Base-by-base conservation (phyloP, 169 alveolate species). In the Plasmodium relictum region DNA sequence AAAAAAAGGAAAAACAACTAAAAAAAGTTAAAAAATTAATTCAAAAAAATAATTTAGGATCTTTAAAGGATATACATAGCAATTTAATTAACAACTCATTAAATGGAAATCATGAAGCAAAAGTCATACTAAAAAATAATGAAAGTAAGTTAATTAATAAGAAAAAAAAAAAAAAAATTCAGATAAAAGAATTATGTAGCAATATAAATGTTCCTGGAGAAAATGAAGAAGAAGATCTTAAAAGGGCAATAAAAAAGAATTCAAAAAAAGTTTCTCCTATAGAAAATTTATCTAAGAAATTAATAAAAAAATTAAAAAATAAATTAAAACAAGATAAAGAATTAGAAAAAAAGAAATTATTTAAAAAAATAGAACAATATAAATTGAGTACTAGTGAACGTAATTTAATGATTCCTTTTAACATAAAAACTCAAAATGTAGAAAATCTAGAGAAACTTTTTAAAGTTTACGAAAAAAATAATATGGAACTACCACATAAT, bases 401-500 rank as follows among this genome's bases (percentile, higher is more conserved):
- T 16, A 80, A 71, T 69, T 74, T 78, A 20, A 88, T 92, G 92
- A 31, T 14, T 37, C 91, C 45, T n/a, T 68, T 54, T 41, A 45
- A 83, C 61, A 83, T 74, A 41, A 74, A 74, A 69, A 39, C 78
- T 58, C 31, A 66, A 68, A 80, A 72, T 74, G 44, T 74, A 39
- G 63, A 87, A 88, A 14, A 83, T 31, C 41, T 88, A 74, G 76
- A 88, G 24, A 52, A 71, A 88, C 41, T 54, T 26, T 22, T 86
- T 72, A 31, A 88, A 65, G 42, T 86, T 24, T 92, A 88, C 50
- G 74, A 74, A 63, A 66, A 68, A 44, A 87, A 74, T 54, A 76
- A 80, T 12, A 44, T 92, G 9, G 95, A 88, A 52, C 26, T 92
- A 20, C 93, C 95, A 58, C 76, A 92, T 31, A 63, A 85, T 92